Evolutionary conservation across 148 eudicot species (phyloP), one percentile per base, ranked within the genome.

Genomic region (Simmondsia chinensis): DNA sequence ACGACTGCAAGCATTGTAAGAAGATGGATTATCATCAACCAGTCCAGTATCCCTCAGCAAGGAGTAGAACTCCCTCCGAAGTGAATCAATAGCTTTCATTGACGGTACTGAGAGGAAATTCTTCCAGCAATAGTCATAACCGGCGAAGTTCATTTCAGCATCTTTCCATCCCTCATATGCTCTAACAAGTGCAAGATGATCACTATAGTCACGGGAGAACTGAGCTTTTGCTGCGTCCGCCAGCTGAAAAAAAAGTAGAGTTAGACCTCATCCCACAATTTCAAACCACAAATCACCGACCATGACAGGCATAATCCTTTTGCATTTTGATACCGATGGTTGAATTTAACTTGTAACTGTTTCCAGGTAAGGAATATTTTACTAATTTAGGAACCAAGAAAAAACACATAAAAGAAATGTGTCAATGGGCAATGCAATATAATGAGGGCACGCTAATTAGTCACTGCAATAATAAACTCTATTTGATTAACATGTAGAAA

Each of bases 201-300:
- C 97, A 63, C 97, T 89, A 46, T 63, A 65, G 70, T 70, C 82
- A 58, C 42, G 70, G 11, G 83, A 81, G 59, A 84, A 89, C 52
- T 85, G 93, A 31, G 84, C 82, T 70, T 89, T 89, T 56, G 97
- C 93, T 20, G 95, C 88, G 57, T 89, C 97, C 50, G 95, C 97
- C 50, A 80, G 80, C 97, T 89, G 79, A 56, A 71, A 54, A 57
- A 35, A 24, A 47, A 20, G 46, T n/a, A n/a, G n/a, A n/a, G n/a
- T n/a, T n/a, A n/a, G n/a, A n/a, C n/a, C n/a, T n/a, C n/a, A n/a
- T n/a, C n/a, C n/a, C n/a, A n/a, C n/a, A n/a, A n/a, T n/a, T n/a
- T n/a, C n/a, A n/a, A n/a, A n/a, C n/a, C n/a, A n/a, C n/a, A n/a
- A n/a, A n/a, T n/a, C n/a, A n/a, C n/a, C n/a, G n/a, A n/a, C n/a